Percentiles rank a stretch among this genome's conserved stretches.
Conservation (phyloP, 2,329 filamentous ascomycete species). For the Penicillium sp. region DNA sequence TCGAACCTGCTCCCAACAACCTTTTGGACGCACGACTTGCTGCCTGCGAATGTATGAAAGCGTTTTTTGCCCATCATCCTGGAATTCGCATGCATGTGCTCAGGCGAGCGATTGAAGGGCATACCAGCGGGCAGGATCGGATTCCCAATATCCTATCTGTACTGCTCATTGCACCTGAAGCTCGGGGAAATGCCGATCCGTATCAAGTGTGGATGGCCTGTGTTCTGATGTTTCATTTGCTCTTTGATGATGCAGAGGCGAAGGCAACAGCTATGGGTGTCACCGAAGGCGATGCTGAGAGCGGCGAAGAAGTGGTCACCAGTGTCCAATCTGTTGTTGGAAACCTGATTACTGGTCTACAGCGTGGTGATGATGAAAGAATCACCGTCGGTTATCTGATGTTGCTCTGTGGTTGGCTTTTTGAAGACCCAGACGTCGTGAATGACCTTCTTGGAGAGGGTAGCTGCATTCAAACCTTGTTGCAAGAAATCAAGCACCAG, state of each 20-base stretch:
- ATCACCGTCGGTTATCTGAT: constrained; percentile 83
- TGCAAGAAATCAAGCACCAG: constrained; percentile 68
- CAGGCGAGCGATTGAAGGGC: constrained; percentile 81
- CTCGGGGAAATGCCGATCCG: constrained; percentile 67
- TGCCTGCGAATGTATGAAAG: constrained; percentile 85
- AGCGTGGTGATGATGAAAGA: constrained; percentile 72
- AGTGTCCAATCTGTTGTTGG: constrained; percentile 85
- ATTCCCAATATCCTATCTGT: constrained; percentile 86
- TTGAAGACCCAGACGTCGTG: constrained; percentile 85
- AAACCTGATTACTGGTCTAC: constrained; percentile 77
- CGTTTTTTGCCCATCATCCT: constrained; percentile 80
- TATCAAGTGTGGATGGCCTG: constrained; percentile 89
- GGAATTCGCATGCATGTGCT: constrained; percentile 84
- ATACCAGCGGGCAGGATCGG: constrained; percentile 72
- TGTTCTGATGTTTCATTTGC: constrained; percentile 78
- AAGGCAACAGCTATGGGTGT: constrained; percentile 78
- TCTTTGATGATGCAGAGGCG: constrained; percentile 75
- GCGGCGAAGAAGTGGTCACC: constrained; percentile 91
- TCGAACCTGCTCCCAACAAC: constrained; percentile 64
- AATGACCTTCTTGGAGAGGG: constrained; percentile 92
- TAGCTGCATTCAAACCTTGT: constrained; percentile 82
- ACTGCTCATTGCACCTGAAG: constrained; percentile 65
- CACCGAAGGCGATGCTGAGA: constrained; percentile 82
- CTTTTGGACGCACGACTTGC: constrained; percentile 79
- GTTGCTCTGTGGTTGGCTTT: constrained; percentile 84